Evolutionary conservation across 192 early-diverging fungal genomes (phyloP), one percentile per base, ranked within the genome.

Genomic region (Podila horticola): DNA sequence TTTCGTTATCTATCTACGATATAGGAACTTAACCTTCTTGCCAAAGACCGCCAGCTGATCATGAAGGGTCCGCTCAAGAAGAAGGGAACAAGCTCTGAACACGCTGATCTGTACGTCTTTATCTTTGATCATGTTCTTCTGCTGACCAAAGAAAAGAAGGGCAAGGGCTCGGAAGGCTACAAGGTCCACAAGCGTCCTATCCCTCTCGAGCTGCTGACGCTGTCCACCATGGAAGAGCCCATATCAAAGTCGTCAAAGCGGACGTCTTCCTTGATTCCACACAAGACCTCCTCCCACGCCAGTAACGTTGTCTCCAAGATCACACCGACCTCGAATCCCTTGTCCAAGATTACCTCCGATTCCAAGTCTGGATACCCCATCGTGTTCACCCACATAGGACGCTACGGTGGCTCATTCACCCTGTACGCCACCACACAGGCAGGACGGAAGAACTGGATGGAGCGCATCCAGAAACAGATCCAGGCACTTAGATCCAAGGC

Each of bases 121-220:
- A 74, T 98, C 51, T 91, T 99, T 41, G 97, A 99, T 77, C 93
- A 98, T 85, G 89, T 90, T 70, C 72, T 95, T n/a, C 79, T 95
- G 31, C 86, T 95, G 74, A 90, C 92, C 66, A 93, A 91, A 69
- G 82, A 84, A 64, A 95, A 92, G 76, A 84, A 82, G 19, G 85
- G 88, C 45, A 82, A 86, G 66, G 84, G 88, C 48, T 82, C 85
- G 5, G 91, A 91, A 49, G 87, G 90, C 65, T 91, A 84, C 69
- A 93, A 91, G 62, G 79, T 93, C 12, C 82, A 88, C 60, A 83
- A 86, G 82, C 87, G 92, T 72, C 95, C 95, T n/a, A 94, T 97
- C 17, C 95, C 94, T 31, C 77, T 96, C 60, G 91, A 93, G 69
- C 74, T 96, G 41, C 85, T 97, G 26, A 88, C 88, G 0, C 82